These are phyloP conservation scores for Calonectria montana DNA, from an alignment of 2,329 filamentous ascomycete species.

Conservation along the genomic window DNA sequence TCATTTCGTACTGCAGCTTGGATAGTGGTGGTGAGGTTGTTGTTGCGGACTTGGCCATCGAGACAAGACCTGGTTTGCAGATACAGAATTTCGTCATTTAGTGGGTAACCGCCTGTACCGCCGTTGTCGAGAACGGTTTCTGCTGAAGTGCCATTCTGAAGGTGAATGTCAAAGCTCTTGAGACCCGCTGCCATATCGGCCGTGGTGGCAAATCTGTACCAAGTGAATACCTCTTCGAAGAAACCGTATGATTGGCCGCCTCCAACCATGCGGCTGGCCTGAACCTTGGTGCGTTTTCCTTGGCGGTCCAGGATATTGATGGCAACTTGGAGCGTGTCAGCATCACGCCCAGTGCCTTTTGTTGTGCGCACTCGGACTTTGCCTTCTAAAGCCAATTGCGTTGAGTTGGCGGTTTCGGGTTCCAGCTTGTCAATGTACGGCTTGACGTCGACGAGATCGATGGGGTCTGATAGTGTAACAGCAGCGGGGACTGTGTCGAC, in stretches of 20 bases:
- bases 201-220: slow-evolving; percentile 6
- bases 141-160: background rate
- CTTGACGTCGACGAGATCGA: slow-evolving; percentile 16
- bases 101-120: slow-evolving; percentile 4
- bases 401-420: background rate
- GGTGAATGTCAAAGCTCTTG: background rate
- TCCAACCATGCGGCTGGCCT: slow-evolving; percentile 4
- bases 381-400: background rate
- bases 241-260: slow-evolving; percentile 15
- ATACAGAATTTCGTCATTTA: slow-evolving; percentile 3
- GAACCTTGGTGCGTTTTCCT: background rate
- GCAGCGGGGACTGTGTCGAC: slow-evolving; percentile 6
- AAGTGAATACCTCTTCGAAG: slow-evolving; percentile 14
- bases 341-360: background rate
- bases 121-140: background rate
- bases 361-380: slow-evolving; percentile 10
- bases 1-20: slow-evolving; percentile 9
- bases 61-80: background rate
- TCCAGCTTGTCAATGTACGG: slow-evolving; percentile 14
- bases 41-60: background rate
- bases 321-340: background rate
- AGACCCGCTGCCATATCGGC: background rate
- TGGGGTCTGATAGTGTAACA: background rate
- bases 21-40: slow-evolving; percentile 8
- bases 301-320: background rate